Conservation (phyloP, 1,284 basidiomycete genomes). For the Ceratobasidium theobromae region DNA sequence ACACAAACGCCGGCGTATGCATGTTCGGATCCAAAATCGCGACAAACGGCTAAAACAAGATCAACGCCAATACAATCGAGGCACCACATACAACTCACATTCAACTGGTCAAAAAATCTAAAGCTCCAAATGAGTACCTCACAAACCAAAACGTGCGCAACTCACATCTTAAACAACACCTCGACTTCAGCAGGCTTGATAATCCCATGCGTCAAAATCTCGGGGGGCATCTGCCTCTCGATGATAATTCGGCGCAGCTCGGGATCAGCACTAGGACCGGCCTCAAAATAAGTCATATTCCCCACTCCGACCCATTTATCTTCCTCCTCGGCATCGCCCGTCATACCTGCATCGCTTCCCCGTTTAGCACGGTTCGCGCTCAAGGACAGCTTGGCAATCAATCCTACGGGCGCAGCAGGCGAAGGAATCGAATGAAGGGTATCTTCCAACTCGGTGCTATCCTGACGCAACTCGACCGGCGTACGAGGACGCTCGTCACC, state of each 20-base stretch:
- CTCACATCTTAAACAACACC: conserved; percentile 79
- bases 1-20: conserved; percentile 71
- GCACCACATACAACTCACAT: conserved; percentile 50
- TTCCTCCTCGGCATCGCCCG: conserved; percentile 52
- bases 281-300: conserved; percentile 70
- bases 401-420: conserved; percentile 65
- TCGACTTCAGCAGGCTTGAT: conserved; percentile 80
- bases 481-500: conserved; percentile 1
- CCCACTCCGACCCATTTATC: conserved; percentile 63
- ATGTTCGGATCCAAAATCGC: conserved; percentile 70
- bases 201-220: conserved; percentile 78
- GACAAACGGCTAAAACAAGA: conserved; percentile 60
- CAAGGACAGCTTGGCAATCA: conserved; percentile 69
- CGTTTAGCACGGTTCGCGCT: conserved; percentile 48
- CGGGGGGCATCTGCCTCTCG: conserved; percentile 76
- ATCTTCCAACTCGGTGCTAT: conserved; percentile 36
- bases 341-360: conserved; percentile 46
- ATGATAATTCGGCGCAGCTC: conserved; percentile 69
- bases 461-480: conserved; percentile 8
- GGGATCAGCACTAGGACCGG: conserved; percentile 70
- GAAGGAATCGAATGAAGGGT: conserved; percentile 60
- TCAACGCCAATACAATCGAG: background rate
- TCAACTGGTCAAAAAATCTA: conserved; percentile 70
- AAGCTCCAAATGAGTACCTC: conserved; percentile 37
- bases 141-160: conserved; percentile 33